A percentile compares a stretch with the other conserved stretches of the same genome.
Conservation (phyloP, 768 basidiomycete species). For the Mycena sanguinolenta region DNA sequence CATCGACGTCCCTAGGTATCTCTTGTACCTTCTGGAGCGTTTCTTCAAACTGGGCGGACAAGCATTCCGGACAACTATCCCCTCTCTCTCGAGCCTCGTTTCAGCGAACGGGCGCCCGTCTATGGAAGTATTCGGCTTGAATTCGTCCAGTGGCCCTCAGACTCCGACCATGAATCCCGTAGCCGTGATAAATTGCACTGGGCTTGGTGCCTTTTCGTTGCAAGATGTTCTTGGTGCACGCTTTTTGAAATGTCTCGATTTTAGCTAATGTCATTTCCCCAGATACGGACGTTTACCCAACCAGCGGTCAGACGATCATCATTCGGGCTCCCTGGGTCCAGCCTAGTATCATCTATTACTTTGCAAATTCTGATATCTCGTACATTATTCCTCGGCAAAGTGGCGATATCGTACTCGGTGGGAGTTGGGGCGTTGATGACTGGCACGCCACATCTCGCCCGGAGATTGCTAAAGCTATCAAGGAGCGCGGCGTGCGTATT, state of each 20-base stretch:
- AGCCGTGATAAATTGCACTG: not conserved
- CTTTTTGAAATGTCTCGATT: too few relatives aligned
- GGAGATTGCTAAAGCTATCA: slow-evolving; percentile 25
- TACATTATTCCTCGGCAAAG: slow-evolving; percentile 33
- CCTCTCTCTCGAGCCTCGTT: not conserved
- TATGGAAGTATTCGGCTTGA: not conserved
- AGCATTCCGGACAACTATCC: not conserved
- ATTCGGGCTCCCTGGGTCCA: not conserved
- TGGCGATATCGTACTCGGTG: slow-evolving; percentile 33
- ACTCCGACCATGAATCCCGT: not conserved
- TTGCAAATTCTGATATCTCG: not conserved
- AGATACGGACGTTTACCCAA: not conserved
- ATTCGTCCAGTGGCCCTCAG: not conserved
- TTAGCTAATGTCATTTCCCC: not conserved
- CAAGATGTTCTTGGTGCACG: not conserved
- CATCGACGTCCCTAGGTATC: not conserved
- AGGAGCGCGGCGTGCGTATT: slow-evolving; percentile 19
- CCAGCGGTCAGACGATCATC: not conserved
- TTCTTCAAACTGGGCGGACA: not conserved
- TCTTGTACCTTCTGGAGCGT: not conserved
- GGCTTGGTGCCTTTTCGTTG: not conserved
- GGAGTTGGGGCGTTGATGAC: slow-evolving; percentile 28
- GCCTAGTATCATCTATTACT: not conserved
- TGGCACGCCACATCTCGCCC: slow-evolving; percentile 25
- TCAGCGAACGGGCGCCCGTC: not conserved